These are phyloP conservation scores for Fusarium nisikadoi DNA, from an alignment of 2,329 filamentous ascomycete species.

Conservation along the genomic window DNA sequence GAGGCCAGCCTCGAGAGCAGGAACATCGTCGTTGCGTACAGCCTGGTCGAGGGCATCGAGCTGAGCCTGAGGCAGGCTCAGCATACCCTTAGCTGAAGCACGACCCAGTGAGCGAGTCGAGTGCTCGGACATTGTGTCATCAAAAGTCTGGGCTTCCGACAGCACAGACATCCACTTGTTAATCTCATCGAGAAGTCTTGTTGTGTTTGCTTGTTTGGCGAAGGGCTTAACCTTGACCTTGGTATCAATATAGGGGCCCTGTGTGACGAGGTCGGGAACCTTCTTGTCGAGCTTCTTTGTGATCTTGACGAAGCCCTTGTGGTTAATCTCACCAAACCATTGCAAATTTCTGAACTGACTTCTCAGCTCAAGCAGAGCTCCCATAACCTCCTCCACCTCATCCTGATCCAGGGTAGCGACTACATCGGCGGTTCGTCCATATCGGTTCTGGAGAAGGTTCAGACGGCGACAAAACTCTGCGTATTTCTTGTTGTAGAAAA, in stretches of 20 bases:
- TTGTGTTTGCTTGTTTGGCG: slow-evolving; percentile 73
- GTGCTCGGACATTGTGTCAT: slow-evolving; percentile 79
- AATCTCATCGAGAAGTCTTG: slow-evolving; percentile 68
- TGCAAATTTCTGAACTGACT: slow-evolving; percentile 89
- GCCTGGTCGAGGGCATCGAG: slow-evolving; percentile 79
- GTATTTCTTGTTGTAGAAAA: slow-evolving; percentile 97
- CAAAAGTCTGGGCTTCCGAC: slow-evolving; percentile 78
- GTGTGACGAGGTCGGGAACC: slow-evolving; percentile 77
- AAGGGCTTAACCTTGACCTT: slow-evolving; percentile 92
- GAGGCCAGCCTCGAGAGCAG: slow-evolving; percentile 66
- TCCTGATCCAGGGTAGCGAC: slow-evolving; percentile 82
- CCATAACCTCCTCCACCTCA: slow-evolving; percentile 91
- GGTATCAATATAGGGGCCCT: slow-evolving; percentile 86
- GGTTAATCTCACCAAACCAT: slow-evolving; percentile 98
- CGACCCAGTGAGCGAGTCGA: slow-evolving; percentile 82
- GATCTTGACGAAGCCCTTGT: slow-evolving; percentile 95
- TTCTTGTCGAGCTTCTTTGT: slow-evolving; percentile 99
- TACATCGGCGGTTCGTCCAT: slow-evolving; percentile 77
- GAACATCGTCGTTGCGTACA: slow-evolving; percentile 74
- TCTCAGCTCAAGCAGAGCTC: slow-evolving; percentile 87
- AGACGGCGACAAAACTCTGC: slow-evolving; percentile 84
- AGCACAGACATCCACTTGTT: slow-evolving; percentile 92
- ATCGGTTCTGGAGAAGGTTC: slow-evolving; percentile 87
- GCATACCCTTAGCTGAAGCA: slow-evolving; percentile 77
- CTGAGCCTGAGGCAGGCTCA: slow-evolving; percentile 75